Evolutionary conservation across 2,329 filamentous ascomycete species (phyloP).

Genomic region (Amesomyces nigricolor): DNA sequence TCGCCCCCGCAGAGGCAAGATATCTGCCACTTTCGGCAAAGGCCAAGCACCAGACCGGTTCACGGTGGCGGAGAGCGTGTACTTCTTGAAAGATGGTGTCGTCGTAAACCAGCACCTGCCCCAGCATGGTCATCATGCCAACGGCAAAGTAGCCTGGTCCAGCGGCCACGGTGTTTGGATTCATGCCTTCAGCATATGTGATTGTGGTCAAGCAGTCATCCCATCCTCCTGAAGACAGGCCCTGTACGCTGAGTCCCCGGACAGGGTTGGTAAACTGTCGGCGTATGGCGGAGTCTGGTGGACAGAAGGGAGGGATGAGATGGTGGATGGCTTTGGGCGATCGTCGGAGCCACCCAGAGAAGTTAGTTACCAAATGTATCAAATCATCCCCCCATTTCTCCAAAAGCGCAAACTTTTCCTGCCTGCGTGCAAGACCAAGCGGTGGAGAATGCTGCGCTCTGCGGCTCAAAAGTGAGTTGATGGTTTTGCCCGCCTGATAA

Average conservation of each 20-base stretch:
- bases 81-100: constrained; percentile 21
- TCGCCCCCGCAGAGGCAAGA: constrained; percentile 5
- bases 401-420: constrained; percentile 16
- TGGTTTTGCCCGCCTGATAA: constrained; percentile 24
- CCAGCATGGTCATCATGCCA: constrained; percentile 8
- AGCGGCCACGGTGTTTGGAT: constrained; percentile 11
- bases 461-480: constrained; percentile 15
- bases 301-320: constrained; percentile 28
- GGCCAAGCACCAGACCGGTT: constrained; percentile 20
- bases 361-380: constrained; percentile 24
- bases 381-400: constrained; percentile 26
- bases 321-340: constrained; percentile 23
- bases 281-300: constrained; percentile 21
- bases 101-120: constrained; percentile 22
- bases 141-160: constrained; percentile 18
- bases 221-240: constrained; percentile 18
- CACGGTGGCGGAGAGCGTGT: constrained; percentile 17
- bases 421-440: not conserved
- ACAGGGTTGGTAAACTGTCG: constrained; percentile 20
- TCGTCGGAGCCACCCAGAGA: constrained; percentile 15
- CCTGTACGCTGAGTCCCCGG: constrained; percentile 21
- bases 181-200: constrained; percentile 11
- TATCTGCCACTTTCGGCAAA: constrained; percentile 18
- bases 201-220: constrained; percentile 26
- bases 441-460: constrained; percentile 13